A percentile compares a stretch with the other conserved stretches of the same genome.
These are phyloP conservation scores for Zalerion maritima DNA, from an alignment of 495 filamentous ascomycete genomes.

Conservation along the genomic window DNA sequence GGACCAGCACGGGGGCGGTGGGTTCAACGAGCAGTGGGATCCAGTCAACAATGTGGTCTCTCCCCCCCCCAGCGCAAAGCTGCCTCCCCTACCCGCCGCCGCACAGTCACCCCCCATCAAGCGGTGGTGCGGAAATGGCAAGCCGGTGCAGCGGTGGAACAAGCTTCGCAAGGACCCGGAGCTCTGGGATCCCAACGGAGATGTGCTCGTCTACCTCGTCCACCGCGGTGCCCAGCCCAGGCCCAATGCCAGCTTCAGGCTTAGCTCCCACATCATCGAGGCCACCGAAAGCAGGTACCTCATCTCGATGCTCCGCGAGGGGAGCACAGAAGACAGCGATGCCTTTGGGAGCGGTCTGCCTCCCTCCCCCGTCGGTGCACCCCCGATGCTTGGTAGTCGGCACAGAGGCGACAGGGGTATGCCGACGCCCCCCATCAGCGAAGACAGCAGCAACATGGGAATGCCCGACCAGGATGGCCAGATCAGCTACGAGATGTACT, in stretches of 20 bases:
- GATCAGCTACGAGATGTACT: slow-evolving; percentile 44
- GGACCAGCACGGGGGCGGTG: slow-evolving; percentile 5
- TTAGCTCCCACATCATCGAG: slow-evolving; percentile 42
- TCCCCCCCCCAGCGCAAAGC: slow-evolving; percentile 20
- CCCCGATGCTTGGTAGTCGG: slow-evolving; percentile 25
- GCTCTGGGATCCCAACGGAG: slow-evolving; percentile 46
- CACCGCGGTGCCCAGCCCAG: slow-evolving; percentile 23
- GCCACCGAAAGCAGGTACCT: slow-evolving; percentile 38
- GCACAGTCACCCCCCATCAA: slow-evolving; percentile 25
- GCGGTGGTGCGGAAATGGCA: slow-evolving; percentile 34
- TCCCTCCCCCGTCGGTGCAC: slow-evolving; percentile 28
- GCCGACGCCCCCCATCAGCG: slow-evolving; percentile 29
- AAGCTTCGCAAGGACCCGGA: slow-evolving; percentile 45
- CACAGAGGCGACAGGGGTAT: slow-evolving; percentile 15
- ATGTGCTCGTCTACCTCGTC: slow-evolving; percentile 45
- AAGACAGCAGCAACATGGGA: slow-evolving; percentile 25
- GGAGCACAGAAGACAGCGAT: slow-evolving; percentile 28
- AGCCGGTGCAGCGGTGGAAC: slow-evolving; percentile 35
- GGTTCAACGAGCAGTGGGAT: too few relatives aligned
- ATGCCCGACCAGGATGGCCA: slow-evolving; percentile 30
- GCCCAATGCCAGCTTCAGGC: slow-evolving; percentile 39
- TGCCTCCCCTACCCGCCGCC: slow-evolving; percentile 17
- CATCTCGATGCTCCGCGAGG: slow-evolving; percentile 35
- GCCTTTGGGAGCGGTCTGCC: slow-evolving; percentile 20
- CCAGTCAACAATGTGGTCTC: too few relatives aligned